These are phyloP conservation scores for Stephania cephalantha DNA, from an alignment of 164 flowering plant species.

Conservation along the genomic window DNA sequence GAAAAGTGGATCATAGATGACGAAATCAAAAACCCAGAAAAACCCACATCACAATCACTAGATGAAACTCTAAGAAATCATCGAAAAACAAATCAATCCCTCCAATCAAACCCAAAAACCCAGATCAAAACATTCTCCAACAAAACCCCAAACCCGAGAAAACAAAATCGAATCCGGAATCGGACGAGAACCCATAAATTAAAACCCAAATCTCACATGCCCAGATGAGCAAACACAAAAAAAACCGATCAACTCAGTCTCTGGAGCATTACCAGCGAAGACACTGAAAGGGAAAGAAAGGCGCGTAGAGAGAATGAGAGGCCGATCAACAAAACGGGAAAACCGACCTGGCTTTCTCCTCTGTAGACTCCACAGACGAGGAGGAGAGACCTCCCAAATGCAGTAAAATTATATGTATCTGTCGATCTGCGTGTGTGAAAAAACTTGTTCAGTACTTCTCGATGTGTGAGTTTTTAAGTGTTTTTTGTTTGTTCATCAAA, in stretches of 20 bases:
- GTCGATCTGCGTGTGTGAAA: conserved; percentile 15
- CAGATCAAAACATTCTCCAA: conserved; percentile 4
- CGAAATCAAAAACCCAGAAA: too few species aligned
- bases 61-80: neutral
- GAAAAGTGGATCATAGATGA: too few species aligned
- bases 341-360: conserved; percentile 36
- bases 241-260: neutral
- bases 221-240: conserved; percentile 9
- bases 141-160: conserved; percentile 2
- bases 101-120: conserved; percentile 3
- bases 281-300: neutral
- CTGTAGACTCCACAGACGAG: conserved; percentile 21
- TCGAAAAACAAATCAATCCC: neutral
- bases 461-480: neutral
- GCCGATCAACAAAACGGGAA: conserved; percentile 8
- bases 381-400: conserved; percentile 17
- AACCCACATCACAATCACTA: neutral
- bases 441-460: conserved; percentile 40
- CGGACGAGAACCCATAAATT: neutral
- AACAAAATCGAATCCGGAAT: neutral
- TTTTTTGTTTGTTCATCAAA: conserved; percentile 37
- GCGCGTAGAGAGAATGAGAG: conserved; percentile 11
- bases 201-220: conserved; percentile 1
- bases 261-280: neutral
- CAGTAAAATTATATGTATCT: conserved; percentile 19